Base-by-base conservation (phyloP, 805 yeast species). In the Zygosaccharomyces rouxii region DNA sequence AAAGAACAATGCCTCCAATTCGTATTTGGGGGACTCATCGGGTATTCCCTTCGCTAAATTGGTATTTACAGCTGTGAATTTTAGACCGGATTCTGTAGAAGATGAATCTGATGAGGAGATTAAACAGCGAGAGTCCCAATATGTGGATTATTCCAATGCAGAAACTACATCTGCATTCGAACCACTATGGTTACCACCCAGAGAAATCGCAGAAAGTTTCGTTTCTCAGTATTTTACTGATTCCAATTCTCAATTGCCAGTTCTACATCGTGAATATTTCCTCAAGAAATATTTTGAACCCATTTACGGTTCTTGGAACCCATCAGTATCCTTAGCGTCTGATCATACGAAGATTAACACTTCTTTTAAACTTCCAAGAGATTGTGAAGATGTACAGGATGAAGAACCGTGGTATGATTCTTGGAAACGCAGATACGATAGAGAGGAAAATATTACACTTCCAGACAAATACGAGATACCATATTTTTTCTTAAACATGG, bases 231-330 rank as follows among this genome's bases (percentile, higher is more conserved):
- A 77, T 63, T 90, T 90, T 60, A 79, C 85, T 18, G 89, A 85
- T 57, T 79, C 90, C 13, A 89, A 90, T 62, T 73, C 95, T 2
- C 96, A 89, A 63, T 65, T 87, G 23, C 97, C 97, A 0, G 74
- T 90, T 3, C 67, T 89, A 42, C 96, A 90, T 63, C 75, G 96
- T 26, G 95, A 88, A 57, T 79, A 77, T 55, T 89, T 89, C 58
- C 65, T 90, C 38, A 70, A 71, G 41, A 70, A 72, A 23, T 81
- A 80, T 59, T 89, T 86, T 62, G 78, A 80, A 55, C 97, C 96
- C 0, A 74, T 89, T 1, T 89, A 89, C 63, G 97, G 97, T 0
- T 67, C 74, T 3, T 69, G 86, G 50, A 78, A 83, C 11, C 57
- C 71, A 0, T 69, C 70, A 26, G 68, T 79, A 1, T 57, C 82